Evolutionary conservation across 352 stramenopile species (phyloP).

Genomic region (Elongisporangium undulatum): DNA sequence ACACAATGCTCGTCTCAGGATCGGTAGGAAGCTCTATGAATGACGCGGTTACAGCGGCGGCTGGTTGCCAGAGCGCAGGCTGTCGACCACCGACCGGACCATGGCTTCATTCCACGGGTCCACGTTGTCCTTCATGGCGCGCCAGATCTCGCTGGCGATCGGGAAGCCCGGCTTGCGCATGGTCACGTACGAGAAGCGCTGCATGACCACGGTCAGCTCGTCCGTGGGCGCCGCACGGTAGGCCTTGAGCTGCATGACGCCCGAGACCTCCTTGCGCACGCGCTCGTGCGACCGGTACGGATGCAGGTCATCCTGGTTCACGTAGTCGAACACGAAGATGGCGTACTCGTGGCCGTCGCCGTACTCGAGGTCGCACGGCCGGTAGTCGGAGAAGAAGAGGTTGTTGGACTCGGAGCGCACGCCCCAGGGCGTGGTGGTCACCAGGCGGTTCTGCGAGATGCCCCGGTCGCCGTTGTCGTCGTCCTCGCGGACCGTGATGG

Average conservation of each 20-base stretch:
- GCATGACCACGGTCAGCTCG: constrained; percentile 25
- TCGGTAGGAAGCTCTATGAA: constrained; percentile 14
- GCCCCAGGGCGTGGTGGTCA: constrained; percentile 20
- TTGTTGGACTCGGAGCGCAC: constrained; percentile 43
- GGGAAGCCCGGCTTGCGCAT: constrained; percentile 20
- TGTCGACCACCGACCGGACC: neutral
- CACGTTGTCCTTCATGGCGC: constrained; percentile 17
- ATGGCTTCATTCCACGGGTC: constrained; percentile 17
- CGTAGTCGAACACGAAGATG: constrained; percentile 22
- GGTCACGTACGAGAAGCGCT: constrained; percentile 22
- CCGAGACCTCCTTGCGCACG: constrained; percentile 23
- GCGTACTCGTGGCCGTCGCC: constrained; percentile 18
- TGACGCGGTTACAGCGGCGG: constrained; percentile 15
- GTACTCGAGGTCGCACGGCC: constrained; percentile 14
- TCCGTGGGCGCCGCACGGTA: neutral
- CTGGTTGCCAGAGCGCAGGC: neutral
- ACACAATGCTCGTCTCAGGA: neutral
- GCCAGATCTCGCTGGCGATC: constrained; percentile 12
- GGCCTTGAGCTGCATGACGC: constrained; percentile 14
- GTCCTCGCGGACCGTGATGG: constrained; percentile 42
- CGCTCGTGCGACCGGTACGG: constrained; percentile 17
- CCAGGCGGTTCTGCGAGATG: constrained; percentile 33
- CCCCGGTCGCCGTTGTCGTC: constrained; percentile 27
- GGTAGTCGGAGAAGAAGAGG: constrained; percentile 27
- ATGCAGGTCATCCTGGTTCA: constrained; percentile 23